phyloP scores from a whole-genome alignment of 2,329 filamentous ascomycete species.

The Apiospora hydei region DNA sequence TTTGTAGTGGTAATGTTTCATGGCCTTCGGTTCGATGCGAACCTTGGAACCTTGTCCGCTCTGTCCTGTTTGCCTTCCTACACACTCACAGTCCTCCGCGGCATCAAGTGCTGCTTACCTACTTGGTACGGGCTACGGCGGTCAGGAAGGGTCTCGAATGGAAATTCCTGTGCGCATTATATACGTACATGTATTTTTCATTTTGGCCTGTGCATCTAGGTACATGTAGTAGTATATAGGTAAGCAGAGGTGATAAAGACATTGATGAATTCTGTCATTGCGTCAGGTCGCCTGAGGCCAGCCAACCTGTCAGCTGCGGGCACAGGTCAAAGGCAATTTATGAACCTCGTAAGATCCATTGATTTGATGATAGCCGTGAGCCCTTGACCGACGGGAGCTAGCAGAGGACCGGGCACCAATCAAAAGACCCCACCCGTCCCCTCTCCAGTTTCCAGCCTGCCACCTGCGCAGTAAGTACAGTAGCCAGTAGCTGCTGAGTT shows the following conservation, averaged over 20 bases:
- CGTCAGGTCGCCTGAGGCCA: not conserved
- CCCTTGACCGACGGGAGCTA: conserved; percentile 17
- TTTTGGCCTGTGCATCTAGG: not conserved
- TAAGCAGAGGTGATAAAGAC: not conserved
- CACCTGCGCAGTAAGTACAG: no score
- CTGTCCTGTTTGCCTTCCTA: not conserved
- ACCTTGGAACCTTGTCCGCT: not conserved
- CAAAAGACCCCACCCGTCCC: conserved; percentile 12
- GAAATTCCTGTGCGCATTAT: not conserved
- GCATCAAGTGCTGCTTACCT: no score
- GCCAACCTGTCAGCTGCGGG: not conserved
- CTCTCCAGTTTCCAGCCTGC: not conserved
- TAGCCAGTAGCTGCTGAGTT: not conserved
- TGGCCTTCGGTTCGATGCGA: not conserved
- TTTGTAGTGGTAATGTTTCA: not conserved
- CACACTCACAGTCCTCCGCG: no score
- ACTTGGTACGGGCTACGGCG: no score
- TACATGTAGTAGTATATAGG: no score
- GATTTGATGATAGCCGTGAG: not conserved
- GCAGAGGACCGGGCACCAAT: conserved; percentile 16
- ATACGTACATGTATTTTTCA: not conserved
- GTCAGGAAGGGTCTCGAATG: no score
- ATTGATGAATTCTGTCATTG: not conserved
- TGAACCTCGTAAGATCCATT: no score
- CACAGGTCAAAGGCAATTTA: not conserved